Conservation (phyloP, 768 basidiomycete species). For the Terana coerulea region DNA sequence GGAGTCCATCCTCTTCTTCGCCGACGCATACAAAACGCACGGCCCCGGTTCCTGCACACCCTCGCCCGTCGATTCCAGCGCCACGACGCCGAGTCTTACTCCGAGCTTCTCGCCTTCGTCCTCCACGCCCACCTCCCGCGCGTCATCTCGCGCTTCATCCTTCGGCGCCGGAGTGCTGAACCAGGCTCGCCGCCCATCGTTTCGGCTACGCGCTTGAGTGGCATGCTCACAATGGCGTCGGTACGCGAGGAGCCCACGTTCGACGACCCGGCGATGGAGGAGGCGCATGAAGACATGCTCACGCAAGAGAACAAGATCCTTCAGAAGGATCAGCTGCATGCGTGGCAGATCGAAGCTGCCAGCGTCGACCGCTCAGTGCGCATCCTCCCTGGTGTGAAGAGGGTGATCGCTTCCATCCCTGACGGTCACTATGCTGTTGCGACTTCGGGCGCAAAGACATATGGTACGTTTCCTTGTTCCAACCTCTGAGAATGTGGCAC, state of each 20-base stretch:
- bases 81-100: slow-evolving; percentile 40
- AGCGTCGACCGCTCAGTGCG: slow-evolving; percentile 57
- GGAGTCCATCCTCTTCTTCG: slow-evolving; percentile 60
- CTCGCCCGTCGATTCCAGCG: slow-evolving; percentile 31
- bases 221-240: slow-evolving; percentile 34
- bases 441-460: slow-evolving; percentile 70
- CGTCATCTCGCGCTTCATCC: slow-evolving; percentile 42
- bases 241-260: slow-evolving; percentile 31
- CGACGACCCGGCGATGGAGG: slow-evolving; percentile 28
- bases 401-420: slow-evolving; percentile 63
- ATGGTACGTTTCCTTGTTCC: slow-evolving; percentile 39
- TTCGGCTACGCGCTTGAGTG: slow-evolving; percentile 39
- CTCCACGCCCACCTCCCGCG: slow-evolving; percentile 41
- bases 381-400: slow-evolving; percentile 67
- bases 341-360: slow-evolving; percentile 55
- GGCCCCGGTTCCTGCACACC: slow-evolving; percentile 37
- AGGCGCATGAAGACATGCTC: slow-evolving; percentile 33
- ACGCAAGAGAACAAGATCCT: slow-evolving; percentile 27
- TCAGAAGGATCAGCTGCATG: slow-evolving; percentile 34
- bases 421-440: slow-evolving; percentile 67
- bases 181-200: slow-evolving; percentile 43
- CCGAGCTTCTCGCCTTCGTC: no score
- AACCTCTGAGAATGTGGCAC: no score
- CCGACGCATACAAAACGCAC: slow-evolving; percentile 51
- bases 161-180: slow-evolving; percentile 27